Percentiles rank a stretch among this genome's conserved stretches.
phyloP scores from a whole-genome alignment of 2,329 filamentous ascomycete genomes.

The Didymella arachidicola region DNA sequence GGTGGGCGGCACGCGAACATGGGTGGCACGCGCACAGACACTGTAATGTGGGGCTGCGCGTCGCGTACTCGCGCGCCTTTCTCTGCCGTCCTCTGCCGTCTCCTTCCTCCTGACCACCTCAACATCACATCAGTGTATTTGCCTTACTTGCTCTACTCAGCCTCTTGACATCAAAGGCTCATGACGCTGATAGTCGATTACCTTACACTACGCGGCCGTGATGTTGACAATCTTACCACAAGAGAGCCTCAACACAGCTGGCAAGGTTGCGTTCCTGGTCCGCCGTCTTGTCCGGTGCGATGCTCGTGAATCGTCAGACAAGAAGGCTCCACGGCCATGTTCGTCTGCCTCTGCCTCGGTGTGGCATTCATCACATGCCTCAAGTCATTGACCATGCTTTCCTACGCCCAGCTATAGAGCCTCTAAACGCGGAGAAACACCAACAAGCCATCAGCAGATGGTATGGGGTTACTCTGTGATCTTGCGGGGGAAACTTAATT shows the following conservation, averaged over 20 bases:
- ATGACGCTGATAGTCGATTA: background rate
- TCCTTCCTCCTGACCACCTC: background rate
- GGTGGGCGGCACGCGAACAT: too few species aligned
- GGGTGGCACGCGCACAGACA: too few species aligned
- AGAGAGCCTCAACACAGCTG: background rate
- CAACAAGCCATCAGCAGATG: background rate
- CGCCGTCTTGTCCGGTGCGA: background rate
- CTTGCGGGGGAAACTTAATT: constrained; percentile 2
- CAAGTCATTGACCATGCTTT: background rate
- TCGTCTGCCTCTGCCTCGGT: background rate
- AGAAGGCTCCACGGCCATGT: background rate
- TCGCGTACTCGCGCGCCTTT: background rate
- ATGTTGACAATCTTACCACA: background rate
- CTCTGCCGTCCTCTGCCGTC: background rate
- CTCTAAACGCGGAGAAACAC: background rate
- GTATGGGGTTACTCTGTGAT: background rate
- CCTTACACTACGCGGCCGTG: background rate
- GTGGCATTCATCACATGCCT: background rate
- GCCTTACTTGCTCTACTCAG: background rate
- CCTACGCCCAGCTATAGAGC: background rate
- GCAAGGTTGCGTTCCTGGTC: background rate
- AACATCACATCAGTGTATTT: background rate
- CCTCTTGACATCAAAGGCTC: background rate
- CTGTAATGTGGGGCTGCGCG: constrained; percentile 13
- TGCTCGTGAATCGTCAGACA: background rate